Conservation (phyloP, 768 basidiomycete genomes). For the Mycena rebaudengoi region DNA sequence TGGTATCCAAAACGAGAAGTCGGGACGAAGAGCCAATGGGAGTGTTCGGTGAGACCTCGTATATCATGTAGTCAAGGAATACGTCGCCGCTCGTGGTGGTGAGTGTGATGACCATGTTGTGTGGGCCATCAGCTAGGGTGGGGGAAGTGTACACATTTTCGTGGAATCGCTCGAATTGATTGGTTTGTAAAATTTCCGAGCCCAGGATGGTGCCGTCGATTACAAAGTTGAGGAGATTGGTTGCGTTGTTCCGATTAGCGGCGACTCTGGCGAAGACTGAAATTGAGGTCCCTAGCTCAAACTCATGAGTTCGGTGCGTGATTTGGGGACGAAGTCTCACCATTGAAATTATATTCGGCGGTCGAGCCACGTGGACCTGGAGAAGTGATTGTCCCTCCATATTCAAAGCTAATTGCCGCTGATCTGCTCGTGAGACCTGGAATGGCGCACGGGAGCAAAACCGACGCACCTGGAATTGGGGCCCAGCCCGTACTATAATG, state of each 20-base stretch:
- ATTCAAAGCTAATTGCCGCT: not conserved
- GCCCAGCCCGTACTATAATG: not conserved
- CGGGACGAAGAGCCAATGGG: not conserved
- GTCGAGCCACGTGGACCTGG: not conserved
- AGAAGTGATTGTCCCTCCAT: not conserved
- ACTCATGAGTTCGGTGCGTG: not conserved
- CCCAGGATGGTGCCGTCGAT: not conserved
- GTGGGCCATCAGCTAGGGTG: not conserved
- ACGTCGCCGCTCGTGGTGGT: not conserved
- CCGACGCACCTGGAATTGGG: not conserved
- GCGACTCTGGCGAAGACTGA: not conserved
- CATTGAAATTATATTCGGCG: not conserved
- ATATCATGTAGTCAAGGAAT: not conserved
- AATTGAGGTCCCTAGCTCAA: not conserved
- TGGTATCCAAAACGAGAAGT: not conserved
- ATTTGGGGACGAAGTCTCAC: not conserved
- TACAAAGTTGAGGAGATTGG: not conserved
- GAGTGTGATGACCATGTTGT: not conserved
- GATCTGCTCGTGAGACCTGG: not conserved
- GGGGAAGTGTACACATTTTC: not conserved
- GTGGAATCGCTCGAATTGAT: not conserved
- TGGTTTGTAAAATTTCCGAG: not conserved
- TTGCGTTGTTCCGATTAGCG: not conserved
- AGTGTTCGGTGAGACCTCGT: not conserved
- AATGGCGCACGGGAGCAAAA: not conserved